A percentile compares a stretch with the other conserved stretches of the same genome.
Evolutionary conservation across 2,329 filamentous ascomycete species (phyloP).

Genomic region (Colletotrichum endophyticum): DNA sequence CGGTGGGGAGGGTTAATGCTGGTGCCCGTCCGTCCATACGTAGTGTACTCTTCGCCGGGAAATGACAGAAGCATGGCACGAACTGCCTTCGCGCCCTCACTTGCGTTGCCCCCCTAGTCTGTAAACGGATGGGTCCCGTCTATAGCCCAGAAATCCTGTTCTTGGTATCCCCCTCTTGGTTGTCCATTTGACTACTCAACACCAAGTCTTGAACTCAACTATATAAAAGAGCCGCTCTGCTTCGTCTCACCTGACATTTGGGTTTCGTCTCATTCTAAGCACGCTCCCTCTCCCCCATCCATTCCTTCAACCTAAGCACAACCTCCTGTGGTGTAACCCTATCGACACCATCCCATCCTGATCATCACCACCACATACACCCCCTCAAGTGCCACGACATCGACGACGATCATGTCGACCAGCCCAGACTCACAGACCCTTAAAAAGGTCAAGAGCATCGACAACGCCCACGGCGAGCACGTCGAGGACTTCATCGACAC

Average conservation of each 20-base stretch:
- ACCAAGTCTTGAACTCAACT: neutral
- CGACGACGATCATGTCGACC: neutral
- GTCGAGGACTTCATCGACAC: constrained; percentile 12
- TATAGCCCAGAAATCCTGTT: neutral
- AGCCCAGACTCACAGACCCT: neutral
- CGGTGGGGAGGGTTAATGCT: neutral
- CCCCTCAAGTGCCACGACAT: neutral
- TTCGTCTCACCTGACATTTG: neutral
- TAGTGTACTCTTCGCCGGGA: neutral
- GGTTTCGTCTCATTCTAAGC: neutral
- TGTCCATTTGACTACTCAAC: neutral
- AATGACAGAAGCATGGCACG: neutral
- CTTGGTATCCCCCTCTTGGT: neutral
- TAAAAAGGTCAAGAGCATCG: constrained; percentile 3
- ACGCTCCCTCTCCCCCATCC: neutral
- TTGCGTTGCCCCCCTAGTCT: neutral
- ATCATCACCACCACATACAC: neutral
- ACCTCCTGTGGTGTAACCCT: neutral
- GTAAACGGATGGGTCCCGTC: constrained; percentile 2
- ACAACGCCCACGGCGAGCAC: constrained; percentile 1
- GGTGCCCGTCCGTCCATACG: neutral
- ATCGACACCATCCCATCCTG: neutral
- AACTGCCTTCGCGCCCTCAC: neutral
- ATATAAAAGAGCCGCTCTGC: neutral
- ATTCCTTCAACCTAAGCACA: neutral